Base-by-base conservation (phyloP, 1,284 basidiomycete genomes). In the Cystobasidium pallidum region DNA sequence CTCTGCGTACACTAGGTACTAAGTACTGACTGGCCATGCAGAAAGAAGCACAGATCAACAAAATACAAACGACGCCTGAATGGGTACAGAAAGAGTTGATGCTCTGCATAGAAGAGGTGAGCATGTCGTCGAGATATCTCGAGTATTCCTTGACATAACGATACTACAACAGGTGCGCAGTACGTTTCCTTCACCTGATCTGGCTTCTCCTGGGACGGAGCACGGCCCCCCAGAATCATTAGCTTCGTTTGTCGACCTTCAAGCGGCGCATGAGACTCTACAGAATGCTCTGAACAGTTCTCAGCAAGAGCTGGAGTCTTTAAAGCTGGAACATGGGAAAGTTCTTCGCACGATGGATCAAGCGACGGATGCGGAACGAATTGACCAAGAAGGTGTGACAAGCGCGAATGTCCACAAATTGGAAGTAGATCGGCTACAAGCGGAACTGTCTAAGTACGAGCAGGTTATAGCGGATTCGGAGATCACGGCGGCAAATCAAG, bases 21-120 rank as follows among this genome's bases (percentile, higher is more conserved):
- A 3, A 7, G 15, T 32, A 8, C 54, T 55, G 54, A 55, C 15
- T 6, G 6, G 17, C 72, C 0, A 79, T 78, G 13, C 75, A 86
- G 81, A 92, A 92, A 77, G 86, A 89, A 80, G 86, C 88, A 66
- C 90, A 92, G 75, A 91, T 94, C 73, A 88, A 87, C 77, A 89
- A 87, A 79, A 94, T 95, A 59, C 92, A 94, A 79, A 84, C 85
- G 2, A 82, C 94, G 75, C 87, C 86, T 68, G 88, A 92, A 80
- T 84, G 83, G 30, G 88, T 92, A 77, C 92, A 95, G 81, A 89
- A 91, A 81, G 83, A 87, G 78, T 82, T 92, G 71, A 91, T 94
- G 92, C 89, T 86, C 81, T 88, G 90, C 67, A 92, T 92, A 74
- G 91, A 92, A 81, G 88, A 90, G 84, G 90, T 89, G 74, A 58